phyloP scores from a whole-genome alignment of 306 rosid genomes.

The Quercus berberidifolia region DNA sequence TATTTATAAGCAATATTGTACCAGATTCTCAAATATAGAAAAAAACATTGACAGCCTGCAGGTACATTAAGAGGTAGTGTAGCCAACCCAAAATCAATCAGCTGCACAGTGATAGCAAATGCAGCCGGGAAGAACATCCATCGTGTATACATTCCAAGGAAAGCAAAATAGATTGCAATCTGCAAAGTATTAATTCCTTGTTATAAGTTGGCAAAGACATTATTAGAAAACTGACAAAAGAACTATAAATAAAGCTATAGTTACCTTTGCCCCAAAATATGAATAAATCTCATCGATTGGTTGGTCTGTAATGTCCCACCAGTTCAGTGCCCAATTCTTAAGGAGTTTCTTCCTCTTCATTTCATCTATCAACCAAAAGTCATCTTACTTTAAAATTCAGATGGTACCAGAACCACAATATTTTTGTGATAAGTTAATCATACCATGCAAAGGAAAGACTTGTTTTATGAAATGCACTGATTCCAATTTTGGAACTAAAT shows the following conservation, averaged over 20 bases:
- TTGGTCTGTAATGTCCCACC: constrained; percentile 84
- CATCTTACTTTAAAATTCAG: constrained; percentile 24
- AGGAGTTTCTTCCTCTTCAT: constrained; percentile 76
- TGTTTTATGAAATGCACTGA: constrained; percentile 67
- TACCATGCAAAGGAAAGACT: constrained; percentile 94
- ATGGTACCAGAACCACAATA: constrained; percentile 13
- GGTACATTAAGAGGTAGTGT: constrained; percentile 5
- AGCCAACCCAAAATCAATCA: constrained; percentile 76
- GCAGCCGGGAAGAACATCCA: constrained; percentile 88
- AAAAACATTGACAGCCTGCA: constrained; percentile 1
- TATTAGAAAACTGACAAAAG: constrained; percentile 1
- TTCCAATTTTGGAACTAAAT: constrained; percentile 66
- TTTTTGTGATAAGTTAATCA: constrained; percentile 26
- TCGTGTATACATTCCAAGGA: constrained; percentile 91
- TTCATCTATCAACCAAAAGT: constrained; percentile 64
- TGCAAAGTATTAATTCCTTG: constrained; percentile 34
- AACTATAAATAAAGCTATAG: constrained; percentile 6
- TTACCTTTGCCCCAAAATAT: constrained; percentile 89
- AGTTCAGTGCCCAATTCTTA: constrained; percentile 71
- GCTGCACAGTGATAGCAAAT: constrained; percentile 72
- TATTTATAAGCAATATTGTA: constrained; percentile 10
- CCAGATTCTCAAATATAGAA: constrained; percentile 15
- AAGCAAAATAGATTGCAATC: constrained; percentile 94
- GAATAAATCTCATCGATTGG: constrained; percentile 85
- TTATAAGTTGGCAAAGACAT: constrained; percentile 17